These are phyloP conservation scores for Purpureocillium takamizusanense DNA, from an alignment of 2,329 filamentous ascomycete genomes.

Conservation along the genomic window DNA sequence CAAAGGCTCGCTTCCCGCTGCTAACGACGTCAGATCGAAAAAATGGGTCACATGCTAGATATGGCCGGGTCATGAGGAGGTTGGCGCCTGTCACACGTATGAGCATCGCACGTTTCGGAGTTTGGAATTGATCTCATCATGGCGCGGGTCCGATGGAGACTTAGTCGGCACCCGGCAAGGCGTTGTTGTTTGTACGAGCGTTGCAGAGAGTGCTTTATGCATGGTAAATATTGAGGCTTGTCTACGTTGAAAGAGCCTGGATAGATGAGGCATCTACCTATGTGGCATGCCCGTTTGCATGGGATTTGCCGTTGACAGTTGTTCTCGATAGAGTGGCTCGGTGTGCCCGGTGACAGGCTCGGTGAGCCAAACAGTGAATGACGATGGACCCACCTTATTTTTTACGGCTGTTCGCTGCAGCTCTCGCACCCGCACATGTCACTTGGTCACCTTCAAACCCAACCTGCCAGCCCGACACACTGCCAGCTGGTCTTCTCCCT, in stretches of 20 bases:
- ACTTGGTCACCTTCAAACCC: background rate
- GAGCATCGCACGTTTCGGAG: background rate
- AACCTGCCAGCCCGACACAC: background rate
- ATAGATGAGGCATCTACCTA: too few relatives aligned
- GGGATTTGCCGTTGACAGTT: background rate
- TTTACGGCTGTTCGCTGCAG: background rate
- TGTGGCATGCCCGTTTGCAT: too few relatives aligned
- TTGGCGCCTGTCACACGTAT: too few relatives aligned
- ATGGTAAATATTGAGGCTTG: too few relatives aligned
- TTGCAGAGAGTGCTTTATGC: background rate
- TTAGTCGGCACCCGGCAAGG: too few relatives aligned
- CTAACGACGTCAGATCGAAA: conserved; percentile 56
- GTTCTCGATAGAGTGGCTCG: too few relatives aligned
- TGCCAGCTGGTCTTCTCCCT: background rate
- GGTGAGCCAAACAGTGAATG: background rate
- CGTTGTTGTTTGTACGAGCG: background rate
- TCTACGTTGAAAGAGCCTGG: too few relatives aligned
- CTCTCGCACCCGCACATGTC: background rate
- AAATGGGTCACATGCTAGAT: conserved; percentile 76
- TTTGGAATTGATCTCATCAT: background rate
- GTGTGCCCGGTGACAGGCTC: background rate
- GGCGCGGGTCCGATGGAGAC: too few relatives aligned
- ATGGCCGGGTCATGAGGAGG: conserved; percentile 27
- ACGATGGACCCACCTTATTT: background rate
- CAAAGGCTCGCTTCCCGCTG: background rate